Conservation (phyloP, 2,329 filamentous ascomycete species). For the Ophiostoma himal-ulmi region DNA sequence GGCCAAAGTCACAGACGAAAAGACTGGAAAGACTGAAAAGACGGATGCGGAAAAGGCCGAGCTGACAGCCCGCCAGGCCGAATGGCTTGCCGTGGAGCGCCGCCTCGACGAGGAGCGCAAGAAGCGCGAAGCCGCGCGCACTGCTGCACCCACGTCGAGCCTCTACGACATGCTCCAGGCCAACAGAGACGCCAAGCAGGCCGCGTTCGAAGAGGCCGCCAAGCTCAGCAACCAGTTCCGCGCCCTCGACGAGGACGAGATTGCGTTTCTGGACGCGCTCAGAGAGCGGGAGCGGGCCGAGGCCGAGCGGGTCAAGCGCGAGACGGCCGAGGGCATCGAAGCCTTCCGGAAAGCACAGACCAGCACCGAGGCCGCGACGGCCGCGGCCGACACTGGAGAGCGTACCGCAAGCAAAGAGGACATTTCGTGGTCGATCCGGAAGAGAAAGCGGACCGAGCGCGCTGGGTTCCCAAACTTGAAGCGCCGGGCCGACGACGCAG, state of each 20-base stretch:
- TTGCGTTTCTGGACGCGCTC: slow-evolving; percentile 65
- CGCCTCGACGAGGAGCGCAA: slow-evolving; percentile 58
- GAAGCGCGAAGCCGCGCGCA: slow-evolving; percentile 44
- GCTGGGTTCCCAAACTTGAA: slow-evolving; percentile 9
- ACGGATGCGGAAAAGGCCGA: slow-evolving; percentile 12
- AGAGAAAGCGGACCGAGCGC: slow-evolving; percentile 23
- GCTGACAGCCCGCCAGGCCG: slow-evolving; percentile 31
- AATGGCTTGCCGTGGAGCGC: slow-evolving; percentile 60
- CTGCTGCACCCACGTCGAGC: slow-evolving; percentile 40
- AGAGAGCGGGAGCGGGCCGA: slow-evolving; percentile 44
- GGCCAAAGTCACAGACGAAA: background rate
- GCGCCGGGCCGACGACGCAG: slow-evolving; percentile 20
- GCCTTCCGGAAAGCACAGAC: slow-evolving; percentile 43
- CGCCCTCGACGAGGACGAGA: slow-evolving; percentile 70
- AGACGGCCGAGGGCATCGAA: slow-evolving; percentile 53
- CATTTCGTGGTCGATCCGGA: slow-evolving; percentile 21
- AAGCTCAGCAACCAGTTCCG: slow-evolving; percentile 71
- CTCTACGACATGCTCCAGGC: slow-evolving; percentile 72
- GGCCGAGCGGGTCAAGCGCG: slow-evolving; percentile 48
- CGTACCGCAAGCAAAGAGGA: slow-evolving; percentile 23
- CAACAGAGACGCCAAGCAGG: slow-evolving; percentile 81
- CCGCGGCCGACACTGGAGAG: slow-evolving; percentile 10
- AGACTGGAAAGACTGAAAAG: background rate
- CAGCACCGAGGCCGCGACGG: background rate
- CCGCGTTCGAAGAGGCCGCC: slow-evolving; percentile 69